Evolutionary conservation across 139 green algal species (phyloP).

Genomic region (Chlorella sp.): DNA sequence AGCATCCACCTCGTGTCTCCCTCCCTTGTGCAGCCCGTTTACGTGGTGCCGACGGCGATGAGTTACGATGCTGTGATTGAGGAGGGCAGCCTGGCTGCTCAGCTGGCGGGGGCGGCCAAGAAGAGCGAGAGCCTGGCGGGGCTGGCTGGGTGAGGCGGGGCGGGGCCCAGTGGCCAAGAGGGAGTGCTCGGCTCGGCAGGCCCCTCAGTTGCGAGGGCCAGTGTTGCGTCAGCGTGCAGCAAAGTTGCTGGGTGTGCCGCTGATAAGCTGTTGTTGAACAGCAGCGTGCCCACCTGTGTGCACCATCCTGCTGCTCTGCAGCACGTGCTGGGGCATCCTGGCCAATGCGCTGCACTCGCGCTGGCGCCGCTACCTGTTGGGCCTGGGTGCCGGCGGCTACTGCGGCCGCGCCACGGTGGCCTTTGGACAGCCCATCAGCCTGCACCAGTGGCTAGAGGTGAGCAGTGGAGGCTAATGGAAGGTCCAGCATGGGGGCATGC

Average conservation of each 20-base stretch:
- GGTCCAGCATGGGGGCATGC: too few relatives aligned
- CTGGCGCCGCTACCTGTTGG: background rate
- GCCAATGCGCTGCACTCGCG: slow-evolving; percentile 10
- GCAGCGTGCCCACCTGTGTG: background rate
- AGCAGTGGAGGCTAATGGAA: too few relatives aligned
- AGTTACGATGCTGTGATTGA: slow-evolving; percentile 54
- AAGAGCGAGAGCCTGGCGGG: slow-evolving; percentile 13
- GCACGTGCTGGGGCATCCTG: slow-evolving; percentile 16
- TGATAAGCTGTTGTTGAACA: too few relatives aligned
- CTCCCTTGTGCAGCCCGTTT: background rate
- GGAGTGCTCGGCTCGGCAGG: too few relatives aligned
- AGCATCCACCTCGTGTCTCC: too few relatives aligned
- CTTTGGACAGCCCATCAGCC: slow-evolving; percentile 47
- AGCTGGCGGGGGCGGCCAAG: slow-evolving; percentile 47
- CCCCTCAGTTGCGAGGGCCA: too few relatives aligned
- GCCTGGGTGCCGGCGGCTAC: slow-evolving; percentile 35
- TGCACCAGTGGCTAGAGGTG: slow-evolving; percentile 39
- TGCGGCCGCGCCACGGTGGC: slow-evolving; percentile 39
- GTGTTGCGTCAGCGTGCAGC: too few relatives aligned
- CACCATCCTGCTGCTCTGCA: too few relatives aligned
- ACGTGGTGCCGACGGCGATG: slow-evolving; percentile 50
- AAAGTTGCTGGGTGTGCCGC: too few relatives aligned
- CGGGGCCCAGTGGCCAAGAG: too few relatives aligned
- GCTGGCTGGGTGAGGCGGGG: background rate
- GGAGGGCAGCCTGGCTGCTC: slow-evolving; percentile 40